Base-by-base conservation (phyloP, 2,329 filamentous ascomycete genomes). In the Anthostomella pinea region DNA sequence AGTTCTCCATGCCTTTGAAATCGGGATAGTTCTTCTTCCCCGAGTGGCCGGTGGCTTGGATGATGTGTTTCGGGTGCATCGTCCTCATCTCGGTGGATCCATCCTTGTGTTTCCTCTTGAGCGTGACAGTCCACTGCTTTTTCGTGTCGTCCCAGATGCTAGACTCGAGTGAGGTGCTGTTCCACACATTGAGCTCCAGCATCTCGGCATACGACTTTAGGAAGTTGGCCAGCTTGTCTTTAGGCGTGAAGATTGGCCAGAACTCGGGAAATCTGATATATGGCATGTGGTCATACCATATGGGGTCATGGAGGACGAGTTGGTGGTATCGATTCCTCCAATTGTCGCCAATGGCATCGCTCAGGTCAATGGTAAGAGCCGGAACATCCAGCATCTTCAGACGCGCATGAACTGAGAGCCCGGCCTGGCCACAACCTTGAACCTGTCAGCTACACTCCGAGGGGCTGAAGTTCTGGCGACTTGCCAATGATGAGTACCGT, bases 21-120 rank as follows among this genome's bases (percentile, higher is more conserved):
- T 53, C 45, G 0, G 83, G 81, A 30, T 77, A 58, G 38, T 77
- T 73, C 54, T 78, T 81, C 59, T 84, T 79, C 2, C 83, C 83
- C 0, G 79, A 79, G 49, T 83, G 81, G 0, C 82, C 82, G 0
- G 82, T 87, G 2, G 79, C 77, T 50, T 83, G 79, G 28, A 87
- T 70, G 19, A 87, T 58, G 43, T 86, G 81, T 5, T 67, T 72
- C 0, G 82, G 81, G 23, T 75, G 70, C 24, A 86, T 59, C 0
- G 69, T 78, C 13, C 78, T 70, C 2, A 63, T 71, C 45, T 77
- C 69, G 0, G 42, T 59, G 13, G 20, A 48, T 6, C 51, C 53
- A 23, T 59, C 50, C n/a, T 35, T 35, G 16, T 43, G 36, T 31
- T 35, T 50, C 14, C 56, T 52, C 30, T 55, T 53, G 3, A 62